These are phyloP conservation scores for Arthrinium phaeospermum DNA, from an alignment of 2,329 filamentous ascomycete species.

Conservation along the genomic window DNA sequence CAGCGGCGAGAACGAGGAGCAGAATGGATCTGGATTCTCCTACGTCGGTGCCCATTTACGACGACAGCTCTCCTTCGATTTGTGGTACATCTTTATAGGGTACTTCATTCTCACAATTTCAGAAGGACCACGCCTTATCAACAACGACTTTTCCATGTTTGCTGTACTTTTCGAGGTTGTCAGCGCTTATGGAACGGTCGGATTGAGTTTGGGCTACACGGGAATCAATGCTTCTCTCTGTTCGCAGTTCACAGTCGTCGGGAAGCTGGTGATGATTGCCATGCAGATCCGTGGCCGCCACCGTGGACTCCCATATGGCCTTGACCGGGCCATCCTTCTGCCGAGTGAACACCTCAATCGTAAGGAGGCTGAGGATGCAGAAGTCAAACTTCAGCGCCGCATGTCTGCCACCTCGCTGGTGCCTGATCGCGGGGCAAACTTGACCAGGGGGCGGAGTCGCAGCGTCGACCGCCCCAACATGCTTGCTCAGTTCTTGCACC, in stretches of 20 bases:
- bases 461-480: conserved; percentile 36
- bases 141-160: conserved; percentile 69
- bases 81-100: conserved; percentile 96
- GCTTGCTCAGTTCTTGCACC: conserved; percentile 36
- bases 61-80: conserved; percentile 90
- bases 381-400: conserved; percentile 42
- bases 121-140: conserved; percentile 75
- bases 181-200: conserved; percentile 93
- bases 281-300: conserved; percentile 75
- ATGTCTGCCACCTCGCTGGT: conserved; percentile 34
- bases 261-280: conserved; percentile 70
- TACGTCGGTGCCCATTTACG: conserved; percentile 93
- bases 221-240: conserved; percentile 80
- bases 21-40: conserved; percentile 67
- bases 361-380: conserved; percentile 57
- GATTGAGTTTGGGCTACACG: conserved; percentile 83
- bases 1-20: conserved; percentile 53
- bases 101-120: conserved; percentile 92
- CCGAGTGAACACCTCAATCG: conserved; percentile 62
- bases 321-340: conserved; percentile 65
- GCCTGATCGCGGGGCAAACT: conserved; percentile 28
- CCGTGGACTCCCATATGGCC: conserved; percentile 70
- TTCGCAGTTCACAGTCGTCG: conserved; percentile 78
- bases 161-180: conserved; percentile 82
- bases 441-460: conserved; percentile 34